Conservation (phyloP, 768 basidiomycete genomes). For the Serendipita vermifera region DNA sequence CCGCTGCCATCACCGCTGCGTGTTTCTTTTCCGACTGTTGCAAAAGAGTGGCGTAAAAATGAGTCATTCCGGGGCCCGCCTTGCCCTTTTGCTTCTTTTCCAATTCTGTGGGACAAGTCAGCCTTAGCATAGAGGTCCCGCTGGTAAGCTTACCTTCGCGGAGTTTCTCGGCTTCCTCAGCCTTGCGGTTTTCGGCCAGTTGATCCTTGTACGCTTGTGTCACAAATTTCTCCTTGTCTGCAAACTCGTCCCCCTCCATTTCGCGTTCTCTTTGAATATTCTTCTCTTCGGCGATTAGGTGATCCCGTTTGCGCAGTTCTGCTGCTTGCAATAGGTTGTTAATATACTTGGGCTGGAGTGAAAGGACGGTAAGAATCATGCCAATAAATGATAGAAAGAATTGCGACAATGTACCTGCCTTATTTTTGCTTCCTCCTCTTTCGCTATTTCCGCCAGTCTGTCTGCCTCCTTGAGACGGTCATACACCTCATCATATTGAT, state of each 20-base stretch:
- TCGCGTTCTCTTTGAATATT: conserved; percentile 91
- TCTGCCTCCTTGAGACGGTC: conserved; percentile 90
- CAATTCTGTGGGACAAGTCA: conserved; percentile 28
- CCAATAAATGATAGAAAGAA: conserved; percentile 16
- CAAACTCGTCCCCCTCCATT: conserved; percentile 83
- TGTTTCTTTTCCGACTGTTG: conserved; percentile 73
- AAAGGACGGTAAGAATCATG: conserved; percentile 13
- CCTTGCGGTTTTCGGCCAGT: conserved; percentile 78
- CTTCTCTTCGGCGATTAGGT: conserved; percentile 92
- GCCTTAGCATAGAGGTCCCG: conserved; percentile 1
- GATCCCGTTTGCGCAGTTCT: conserved; percentile 75
- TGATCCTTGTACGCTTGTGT: conserved; percentile 96
- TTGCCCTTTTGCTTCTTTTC: conserved; percentile 48
- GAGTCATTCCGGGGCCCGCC: conserved; percentile 60
- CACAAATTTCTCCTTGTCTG: conserved; percentile 93
- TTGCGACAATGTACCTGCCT: conserved; percentile 49
- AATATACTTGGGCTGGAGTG: conserved; percentile 99
- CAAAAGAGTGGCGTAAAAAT: conserved; percentile 68
- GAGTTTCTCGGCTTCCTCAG: conserved; percentile 84
- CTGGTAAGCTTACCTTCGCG: conserved; percentile 56
- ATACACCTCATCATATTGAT: conserved; percentile 93
- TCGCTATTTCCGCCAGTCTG: conserved; percentile 53
- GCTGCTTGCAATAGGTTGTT: conserved; percentile 63
- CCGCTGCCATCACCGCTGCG: conserved; percentile 73
- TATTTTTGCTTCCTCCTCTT: conserved; percentile 61